Conservation (phyloP, 768 basidiomycete genomes). For the Neoboletus subvelutipes region DNA sequence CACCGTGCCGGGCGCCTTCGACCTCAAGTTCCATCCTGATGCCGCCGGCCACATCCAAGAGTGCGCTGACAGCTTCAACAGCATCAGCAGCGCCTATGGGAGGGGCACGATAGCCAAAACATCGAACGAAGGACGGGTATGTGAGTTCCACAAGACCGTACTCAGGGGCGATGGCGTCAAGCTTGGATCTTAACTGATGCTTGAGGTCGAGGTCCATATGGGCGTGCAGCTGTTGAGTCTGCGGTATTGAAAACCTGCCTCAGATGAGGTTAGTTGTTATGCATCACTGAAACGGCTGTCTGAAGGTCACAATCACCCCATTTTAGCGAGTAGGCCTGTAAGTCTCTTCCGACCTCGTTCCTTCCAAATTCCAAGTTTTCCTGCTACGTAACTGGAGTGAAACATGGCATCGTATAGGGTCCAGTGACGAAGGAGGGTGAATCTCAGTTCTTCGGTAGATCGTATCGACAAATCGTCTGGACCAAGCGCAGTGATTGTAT, state of each 20-base stretch:
- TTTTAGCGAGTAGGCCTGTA: slow-evolving; percentile 92
- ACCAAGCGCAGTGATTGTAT: slow-evolving; percentile 51
- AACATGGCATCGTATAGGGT: slow-evolving; percentile 97
- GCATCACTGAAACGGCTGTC: neutral
- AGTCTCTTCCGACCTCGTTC: slow-evolving; percentile 88
- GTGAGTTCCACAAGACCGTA: slow-evolving; percentile 92
- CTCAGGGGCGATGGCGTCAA: slow-evolving; percentile 89
- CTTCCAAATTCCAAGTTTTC: slow-evolving; percentile 95
- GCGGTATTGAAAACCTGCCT: slow-evolving; percentile 83
- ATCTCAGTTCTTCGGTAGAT: slow-evolving; percentile 85
- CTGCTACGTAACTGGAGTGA: slow-evolving; percentile 94
- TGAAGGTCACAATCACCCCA: slow-evolving; percentile 67
- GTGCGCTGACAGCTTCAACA: slow-evolving; percentile 82
- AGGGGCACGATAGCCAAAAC: slow-evolving; percentile 85
- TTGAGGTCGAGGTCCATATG: slow-evolving; percentile 99
- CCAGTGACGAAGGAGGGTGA: slow-evolving; percentile 97
- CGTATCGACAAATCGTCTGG: slow-evolving; percentile 87
- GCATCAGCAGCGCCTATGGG: slow-evolving; percentile 92
- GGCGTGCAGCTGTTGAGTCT: slow-evolving; percentile 89
- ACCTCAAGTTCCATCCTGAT: slow-evolving; percentile 88
- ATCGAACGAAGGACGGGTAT: slow-evolving; percentile 91
- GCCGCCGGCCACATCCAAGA: slow-evolving; percentile 89
- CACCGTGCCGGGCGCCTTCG: slow-evolving; percentile 85
- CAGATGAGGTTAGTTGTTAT: slow-evolving; percentile 12
- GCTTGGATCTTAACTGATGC: slow-evolving; percentile 69